Conservation (phyloP, 768 basidiomycete species). For the Lactarius deliciosus region DNA sequence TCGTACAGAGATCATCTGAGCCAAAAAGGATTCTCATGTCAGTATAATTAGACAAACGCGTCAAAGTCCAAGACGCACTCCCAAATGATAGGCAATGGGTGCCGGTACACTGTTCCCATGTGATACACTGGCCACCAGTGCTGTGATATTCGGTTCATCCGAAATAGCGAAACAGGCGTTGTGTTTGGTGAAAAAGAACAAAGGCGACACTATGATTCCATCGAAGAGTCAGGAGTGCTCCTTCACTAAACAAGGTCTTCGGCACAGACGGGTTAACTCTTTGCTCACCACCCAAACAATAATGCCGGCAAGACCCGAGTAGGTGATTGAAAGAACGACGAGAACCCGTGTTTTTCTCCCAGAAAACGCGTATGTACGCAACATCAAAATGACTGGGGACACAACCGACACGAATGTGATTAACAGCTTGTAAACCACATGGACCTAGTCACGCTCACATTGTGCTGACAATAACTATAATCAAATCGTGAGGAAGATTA, state of each 20-base stretch:
- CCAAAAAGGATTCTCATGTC: neutral
- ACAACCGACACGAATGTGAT: slow-evolving; percentile 2
- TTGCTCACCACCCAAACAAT: slow-evolving; percentile 16
- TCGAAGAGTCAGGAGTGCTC: neutral
- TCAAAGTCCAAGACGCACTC: slow-evolving; percentile 14
- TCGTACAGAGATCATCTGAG: slow-evolving; percentile 21
- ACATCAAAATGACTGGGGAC: slow-evolving; percentile 26
- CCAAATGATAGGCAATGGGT: slow-evolving; percentile 14
- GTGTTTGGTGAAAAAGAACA: slow-evolving; percentile 3
- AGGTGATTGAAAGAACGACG: slow-evolving; percentile 5
- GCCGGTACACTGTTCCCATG: accelerated
- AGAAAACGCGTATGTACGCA: slow-evolving; percentile 28
- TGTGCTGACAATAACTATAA: slow-evolving; percentile 21
- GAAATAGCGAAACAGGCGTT: slow-evolving; percentile 16
- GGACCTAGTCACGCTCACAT: slow-evolving; percentile 7
- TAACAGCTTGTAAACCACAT: neutral
- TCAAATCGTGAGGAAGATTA: neutral
- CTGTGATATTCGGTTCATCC: no score
- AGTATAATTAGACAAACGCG: neutral
- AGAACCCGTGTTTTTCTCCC: slow-evolving; percentile 15
- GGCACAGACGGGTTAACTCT: slow-evolving; percentile 11
- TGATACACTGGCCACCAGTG: neutral
- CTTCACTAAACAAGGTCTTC: neutral
- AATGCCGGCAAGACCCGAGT: slow-evolving; percentile 8
- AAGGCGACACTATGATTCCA: slow-evolving; percentile 6